Percentiles rank a stretch among this genome's conserved stretches.
These are phyloP conservation scores for Fagus sylvatica DNA, from an alignment of 306 rosid species.

Conservation along the genomic window DNA sequence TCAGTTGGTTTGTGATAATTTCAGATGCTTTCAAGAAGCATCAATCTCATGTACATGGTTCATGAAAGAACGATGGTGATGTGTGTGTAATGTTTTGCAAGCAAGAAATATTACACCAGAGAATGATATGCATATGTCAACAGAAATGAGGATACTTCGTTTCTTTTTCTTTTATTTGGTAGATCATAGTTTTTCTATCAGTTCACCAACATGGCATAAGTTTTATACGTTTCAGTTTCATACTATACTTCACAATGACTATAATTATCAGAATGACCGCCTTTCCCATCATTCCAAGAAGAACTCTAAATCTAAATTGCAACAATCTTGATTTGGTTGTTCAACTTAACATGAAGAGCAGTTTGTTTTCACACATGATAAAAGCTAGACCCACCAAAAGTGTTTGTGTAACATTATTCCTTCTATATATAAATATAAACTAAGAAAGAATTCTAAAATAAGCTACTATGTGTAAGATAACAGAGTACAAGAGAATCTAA, in stretches of 20 bases:
- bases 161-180: background rate
- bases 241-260: background rate
- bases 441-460: background rate
- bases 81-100: background rate
- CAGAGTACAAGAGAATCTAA: background rate
- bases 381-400: background rate
- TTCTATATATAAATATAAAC: background rate
- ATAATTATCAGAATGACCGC: background rate
- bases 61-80: background rate
- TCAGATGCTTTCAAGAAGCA: background rate
- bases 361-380: background rate
- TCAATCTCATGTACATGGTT: background rate
- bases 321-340: background rate
- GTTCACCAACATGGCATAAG: background rate
- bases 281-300: background rate
- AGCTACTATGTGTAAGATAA: background rate
- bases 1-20: background rate
- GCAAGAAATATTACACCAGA: background rate
- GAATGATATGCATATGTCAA: background rate
- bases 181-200: background rate
- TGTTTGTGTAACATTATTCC: background rate
- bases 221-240: background rate
- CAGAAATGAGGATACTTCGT: background rate
- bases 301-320: background rate
- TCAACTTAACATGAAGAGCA: background rate